Conservation (phyloP, 805 yeast genomes). For the Jamesozyma gamospora region DNA sequence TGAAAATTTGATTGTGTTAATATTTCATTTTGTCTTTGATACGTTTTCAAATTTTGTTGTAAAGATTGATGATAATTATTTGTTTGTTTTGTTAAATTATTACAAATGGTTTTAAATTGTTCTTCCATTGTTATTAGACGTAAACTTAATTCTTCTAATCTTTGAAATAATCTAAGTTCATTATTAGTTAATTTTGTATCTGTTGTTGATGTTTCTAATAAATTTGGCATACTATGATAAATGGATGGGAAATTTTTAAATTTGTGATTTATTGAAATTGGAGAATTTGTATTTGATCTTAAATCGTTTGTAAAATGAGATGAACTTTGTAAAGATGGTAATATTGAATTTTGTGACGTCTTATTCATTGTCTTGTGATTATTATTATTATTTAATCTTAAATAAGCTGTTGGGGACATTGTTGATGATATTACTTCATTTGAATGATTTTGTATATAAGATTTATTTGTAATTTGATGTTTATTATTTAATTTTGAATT, state of each 20-base stretch:
- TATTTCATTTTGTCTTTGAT: slow-evolving; percentile 3
- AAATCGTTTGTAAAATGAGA: background rate
- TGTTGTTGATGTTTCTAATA: background rate
- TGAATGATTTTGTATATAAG: too few species aligned
- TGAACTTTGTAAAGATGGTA: too few species aligned
- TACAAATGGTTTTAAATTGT: slow-evolving; percentile 19
- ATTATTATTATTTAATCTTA: too few species aligned
- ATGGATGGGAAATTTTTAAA: background rate
- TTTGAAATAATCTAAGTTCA: slow-evolving; percentile 17
- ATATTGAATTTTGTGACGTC: too few species aligned
- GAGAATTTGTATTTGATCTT: background rate
- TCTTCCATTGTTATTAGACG: slow-evolving; percentile 26
- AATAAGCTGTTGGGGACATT: too few species aligned
- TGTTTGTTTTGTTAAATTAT: slow-evolving; percentile 18
- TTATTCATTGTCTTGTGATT: too few species aligned
- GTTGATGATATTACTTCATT: too few species aligned
- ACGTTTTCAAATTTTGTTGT: slow-evolving; percentile 3
- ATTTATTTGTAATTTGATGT: too few species aligned
- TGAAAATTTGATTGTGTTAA: slow-evolving; percentile 1
- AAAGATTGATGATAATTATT: slow-evolving; percentile 1
- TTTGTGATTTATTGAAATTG: background rate
- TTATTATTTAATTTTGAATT: too few species aligned
- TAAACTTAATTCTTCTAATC: slow-evolving; percentile 27
- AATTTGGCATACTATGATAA: slow-evolving; percentile 3
- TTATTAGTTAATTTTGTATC: background rate